Percentiles rank a stretch among this genome's conserved stretches.
Conservation (phyloP, 1,284 basidiomycete species). For the Malassezia sp. region DNA sequence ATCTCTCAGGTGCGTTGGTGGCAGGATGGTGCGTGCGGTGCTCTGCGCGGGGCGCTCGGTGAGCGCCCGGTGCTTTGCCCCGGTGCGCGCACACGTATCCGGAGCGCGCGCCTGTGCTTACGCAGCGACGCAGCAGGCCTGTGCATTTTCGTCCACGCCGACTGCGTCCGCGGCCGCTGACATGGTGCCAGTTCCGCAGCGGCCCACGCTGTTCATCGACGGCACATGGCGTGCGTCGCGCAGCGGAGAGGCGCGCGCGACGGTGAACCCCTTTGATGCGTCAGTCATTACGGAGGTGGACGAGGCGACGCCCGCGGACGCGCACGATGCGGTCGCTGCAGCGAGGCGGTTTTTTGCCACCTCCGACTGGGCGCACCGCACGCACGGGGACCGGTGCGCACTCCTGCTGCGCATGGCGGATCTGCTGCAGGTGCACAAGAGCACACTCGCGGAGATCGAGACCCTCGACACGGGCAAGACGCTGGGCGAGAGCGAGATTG, state of each 20-base stretch:
- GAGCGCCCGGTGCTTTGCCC: too few relatives aligned
- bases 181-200: neutral
- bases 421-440: slow-evolving; percentile 36
- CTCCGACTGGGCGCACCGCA: slow-evolving; percentile 28
- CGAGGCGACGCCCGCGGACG: slow-evolving; percentile 36
- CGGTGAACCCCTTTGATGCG: slow-evolving; percentile 30
- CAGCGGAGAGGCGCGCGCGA: slow-evolving; percentile 29
- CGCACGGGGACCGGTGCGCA: slow-evolving; percentile 22
- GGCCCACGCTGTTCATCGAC: slow-evolving; percentile 43
- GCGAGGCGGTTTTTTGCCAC: slow-evolving; percentile 32
- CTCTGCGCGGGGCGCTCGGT: too few relatives aligned
- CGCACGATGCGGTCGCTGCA: slow-evolving; percentile 28
- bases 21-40: too few relatives aligned
- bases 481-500: slow-evolving; percentile 34
- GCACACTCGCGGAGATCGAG: slow-evolving; percentile 34
- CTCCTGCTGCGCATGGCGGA: slow-evolving; percentile 32
- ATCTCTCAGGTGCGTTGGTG: too few relatives aligned
- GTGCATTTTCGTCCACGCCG: too few relatives aligned
- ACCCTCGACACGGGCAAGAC: slow-evolving; percentile 45
- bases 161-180: too few relatives aligned
- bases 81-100: too few relatives aligned
- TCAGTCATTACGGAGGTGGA: slow-evolving; percentile 31
- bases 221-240: slow-evolving; percentile 37
- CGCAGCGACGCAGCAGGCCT: too few relatives aligned
- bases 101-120: too few relatives aligned